These are phyloP conservation scores for Hymenoscyphus occultus DNA, from an alignment of 2,329 filamentous ascomycete genomes.

Conservation along the genomic window DNA sequence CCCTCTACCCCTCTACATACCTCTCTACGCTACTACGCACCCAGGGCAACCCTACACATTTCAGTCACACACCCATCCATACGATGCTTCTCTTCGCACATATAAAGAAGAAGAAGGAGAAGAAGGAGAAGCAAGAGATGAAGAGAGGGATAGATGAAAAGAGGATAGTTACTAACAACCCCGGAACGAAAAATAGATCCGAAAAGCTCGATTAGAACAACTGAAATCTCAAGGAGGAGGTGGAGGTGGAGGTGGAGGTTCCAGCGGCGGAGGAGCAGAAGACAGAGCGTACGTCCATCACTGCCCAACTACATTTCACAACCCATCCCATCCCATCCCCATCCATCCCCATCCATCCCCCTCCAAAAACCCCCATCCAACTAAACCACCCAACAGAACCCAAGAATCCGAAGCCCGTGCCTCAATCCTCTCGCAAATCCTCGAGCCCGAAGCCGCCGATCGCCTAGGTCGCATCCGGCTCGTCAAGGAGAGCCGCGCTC, in stretches of 20 bases:
- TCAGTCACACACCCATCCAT: too few relatives aligned
- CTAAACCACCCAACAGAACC: background rate
- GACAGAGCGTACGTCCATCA: slow-evolving; percentile 55
- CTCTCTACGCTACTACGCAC: background rate
- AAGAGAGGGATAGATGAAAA: too few relatives aligned
- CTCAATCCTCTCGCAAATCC: slow-evolving; percentile 84
- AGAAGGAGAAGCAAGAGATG: too few relatives aligned
- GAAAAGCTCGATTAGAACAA: slow-evolving; percentile 88
- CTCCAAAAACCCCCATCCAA: background rate
- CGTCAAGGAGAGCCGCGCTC: slow-evolving; percentile 88
- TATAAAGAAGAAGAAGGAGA: too few relatives aligned
- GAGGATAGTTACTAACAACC: background rate
- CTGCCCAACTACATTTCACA: background rate
- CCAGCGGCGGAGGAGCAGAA: slow-evolving; percentile 53
- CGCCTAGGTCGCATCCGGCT: slow-evolving; percentile 90
- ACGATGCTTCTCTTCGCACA: too few relatives aligned
- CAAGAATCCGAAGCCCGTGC: slow-evolving; percentile 64
- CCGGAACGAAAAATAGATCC: slow-evolving; percentile 56
- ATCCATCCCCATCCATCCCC: background rate
- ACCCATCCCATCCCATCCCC: background rate
- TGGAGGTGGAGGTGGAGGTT: slow-evolving; percentile 46
- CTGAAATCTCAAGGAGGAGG: slow-evolving; percentile 66
- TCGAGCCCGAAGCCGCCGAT: slow-evolving; percentile 89
- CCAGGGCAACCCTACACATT: too few relatives aligned
- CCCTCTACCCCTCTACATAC: too few relatives aligned